Base-by-base conservation (phyloP, 371 early-diverging fungal species). In the Zancudomyces culisetae region DNA sequence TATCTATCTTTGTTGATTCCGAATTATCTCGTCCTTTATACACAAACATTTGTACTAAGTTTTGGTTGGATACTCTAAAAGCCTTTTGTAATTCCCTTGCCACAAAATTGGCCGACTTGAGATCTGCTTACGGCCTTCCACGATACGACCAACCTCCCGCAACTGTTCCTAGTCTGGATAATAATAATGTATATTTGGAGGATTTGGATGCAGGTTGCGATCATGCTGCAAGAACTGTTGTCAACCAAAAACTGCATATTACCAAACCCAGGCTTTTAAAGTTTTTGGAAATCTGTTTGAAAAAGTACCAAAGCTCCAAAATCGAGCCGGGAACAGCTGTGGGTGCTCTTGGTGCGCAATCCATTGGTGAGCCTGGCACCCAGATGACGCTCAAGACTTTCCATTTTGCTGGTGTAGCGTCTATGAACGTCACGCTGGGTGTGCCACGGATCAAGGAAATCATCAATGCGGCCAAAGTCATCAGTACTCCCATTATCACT, bases 311-410 rank as follows among this genome's bases (percentile, higher is more conserved):
- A 55, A 74, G 79, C 57, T 86, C 95, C 46, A 81, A 76, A 56
- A 88, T 98, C 54, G 94, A 98, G 55, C 95, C 97, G 15, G 97
- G 83, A 49, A 58, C 88, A 3, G 90, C 90, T 43, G 94, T 93
- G 4, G 99, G 99, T 42, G 95, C 98, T 30, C 74, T 99, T 48
- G 98, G 94, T 29, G 98, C 95, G 0, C 98, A 98, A 67, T 85
- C 86, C 52, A 96, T 99, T 60, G 98, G 99, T 58, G 99, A 98
- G 64, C 99, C 99, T 27, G 97, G 97, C 55, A 99, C 99, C 1
- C 99, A 99, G 69, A 99, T 99, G 99, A 99, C 99, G 42, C 72
- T 99, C 54, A 98, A 98, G 70, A 97, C 99, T 63, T 99, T 99
- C 88, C 99, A 99, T 74, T 98, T 98, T 83, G 98, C 99, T 68